Conservation (phyloP, 2,329 filamentous ascomycete genomes). For the Cladosporium halotolerans region DNA sequence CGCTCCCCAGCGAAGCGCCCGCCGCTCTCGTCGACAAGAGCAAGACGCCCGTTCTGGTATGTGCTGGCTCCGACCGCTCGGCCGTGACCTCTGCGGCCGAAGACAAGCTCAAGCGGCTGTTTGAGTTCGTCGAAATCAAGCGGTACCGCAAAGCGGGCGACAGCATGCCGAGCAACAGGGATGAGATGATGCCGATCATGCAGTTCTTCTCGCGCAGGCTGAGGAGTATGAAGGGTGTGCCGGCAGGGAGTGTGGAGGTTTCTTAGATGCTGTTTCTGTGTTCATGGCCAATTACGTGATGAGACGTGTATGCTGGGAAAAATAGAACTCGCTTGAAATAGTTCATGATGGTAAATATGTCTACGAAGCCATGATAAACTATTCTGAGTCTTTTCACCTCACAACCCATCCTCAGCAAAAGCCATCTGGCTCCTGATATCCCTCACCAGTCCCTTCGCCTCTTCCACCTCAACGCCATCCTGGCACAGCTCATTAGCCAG, state of each 20-base stretch:
- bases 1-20: conserved; percentile 46
- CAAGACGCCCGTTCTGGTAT: conserved; percentile 58
- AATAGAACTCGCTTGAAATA: neutral
- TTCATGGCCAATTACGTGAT: too few relatives aligned
- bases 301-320: too few relatives aligned
- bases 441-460: conserved; percentile 85
- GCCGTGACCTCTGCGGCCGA: conserved; percentile 56
- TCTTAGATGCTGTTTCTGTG: conserved; percentile 3
- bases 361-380: too few relatives aligned
- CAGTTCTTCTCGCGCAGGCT: conserved; percentile 67
- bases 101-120: conserved; percentile 52
- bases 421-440: conserved; percentile 73
- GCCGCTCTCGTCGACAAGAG: conserved; percentile 44
- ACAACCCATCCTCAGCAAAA: conserved; percentile 16
- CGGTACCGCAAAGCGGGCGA: conserved; percentile 67
- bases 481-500: conserved; percentile 88
- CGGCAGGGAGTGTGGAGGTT: conserved; percentile 48
- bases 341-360: too few relatives aligned
- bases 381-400: neutral
- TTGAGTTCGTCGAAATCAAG: conserved; percentile 55
- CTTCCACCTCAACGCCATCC: conserved; percentile 92
- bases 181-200: conserved; percentile 90
- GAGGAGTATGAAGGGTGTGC: conserved; percentile 47
- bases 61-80: conserved; percentile 48
- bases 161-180: conserved; percentile 72